Conservation (phyloP, 352 stramenopile genomes). For the Phytophthora colocasiae region DNA sequence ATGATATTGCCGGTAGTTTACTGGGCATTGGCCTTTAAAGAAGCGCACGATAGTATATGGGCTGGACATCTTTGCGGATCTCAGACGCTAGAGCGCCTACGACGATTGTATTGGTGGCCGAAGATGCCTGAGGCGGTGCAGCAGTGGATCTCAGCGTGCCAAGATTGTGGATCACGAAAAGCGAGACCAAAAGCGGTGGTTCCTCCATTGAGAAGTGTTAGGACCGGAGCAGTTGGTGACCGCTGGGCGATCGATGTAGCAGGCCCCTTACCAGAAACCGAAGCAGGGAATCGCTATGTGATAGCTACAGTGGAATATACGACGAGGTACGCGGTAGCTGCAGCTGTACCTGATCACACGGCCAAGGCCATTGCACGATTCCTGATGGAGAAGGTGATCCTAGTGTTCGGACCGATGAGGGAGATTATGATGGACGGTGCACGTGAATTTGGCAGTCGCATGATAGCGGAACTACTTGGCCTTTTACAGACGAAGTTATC, state of each 20-base stretch:
- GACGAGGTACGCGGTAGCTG: conserved; percentile 15
- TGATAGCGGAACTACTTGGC: too few species aligned
- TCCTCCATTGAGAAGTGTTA: conserved; percentile 18
- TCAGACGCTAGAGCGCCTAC: background rate
- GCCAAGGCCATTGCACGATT: conserved; percentile 4
- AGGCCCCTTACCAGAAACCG: conserved; percentile 11
- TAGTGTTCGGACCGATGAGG: conserved; percentile 16
- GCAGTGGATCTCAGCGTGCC: conserved; percentile 2
- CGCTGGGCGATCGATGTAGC: conserved; percentile 24
- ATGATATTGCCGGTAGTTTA: conserved; percentile 1
- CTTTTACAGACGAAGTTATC: too few species aligned
- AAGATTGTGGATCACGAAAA: conserved; percentile 28
- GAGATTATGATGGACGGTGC: conserved; percentile 9
- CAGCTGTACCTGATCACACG: conserved; percentile 1
- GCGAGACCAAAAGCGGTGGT: conserved; percentile 9
- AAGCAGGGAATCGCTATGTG: conserved; percentile 15
- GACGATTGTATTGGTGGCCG: conserved; percentile 9
- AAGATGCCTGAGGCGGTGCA: background rate
- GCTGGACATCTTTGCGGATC: background rate
- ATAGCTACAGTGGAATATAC: conserved; percentile 24
- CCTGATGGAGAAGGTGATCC: conserved; percentile 10
- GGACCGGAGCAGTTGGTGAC: conserved; percentile 12
- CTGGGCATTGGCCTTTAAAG: conserved; percentile 12
- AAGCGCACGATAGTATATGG: conserved; percentile 15
- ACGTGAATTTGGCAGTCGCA: too few species aligned